phyloP scores from a whole-genome alignment of 176 grass and related monocot genomes.

The Lolium perenne region DNA sequence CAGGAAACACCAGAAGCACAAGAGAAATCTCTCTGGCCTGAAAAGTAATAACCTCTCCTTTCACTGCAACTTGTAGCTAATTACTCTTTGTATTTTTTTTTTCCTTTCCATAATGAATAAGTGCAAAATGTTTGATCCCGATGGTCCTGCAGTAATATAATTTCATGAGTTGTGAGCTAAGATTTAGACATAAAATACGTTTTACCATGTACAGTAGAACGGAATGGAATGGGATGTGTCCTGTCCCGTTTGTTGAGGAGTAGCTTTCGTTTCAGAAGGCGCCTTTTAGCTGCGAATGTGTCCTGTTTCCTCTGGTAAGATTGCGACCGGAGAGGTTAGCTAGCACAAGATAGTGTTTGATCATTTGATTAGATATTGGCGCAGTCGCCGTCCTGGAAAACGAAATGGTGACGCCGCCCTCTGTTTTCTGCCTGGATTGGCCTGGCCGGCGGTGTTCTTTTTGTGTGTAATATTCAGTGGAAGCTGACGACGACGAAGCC shows the following conservation, averaged over 20 bases:
- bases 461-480: neutral
- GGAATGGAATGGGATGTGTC: neutral
- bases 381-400: slow-evolving; percentile 2
- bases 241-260: neutral
- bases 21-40: slow-evolving; percentile 17
- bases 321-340: slow-evolving; percentile 1
- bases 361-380: neutral
- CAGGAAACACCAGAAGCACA: slow-evolving; percentile 24
- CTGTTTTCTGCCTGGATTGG: slow-evolving; percentile 11
- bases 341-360: slow-evolving; percentile 10
- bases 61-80: slow-evolving; percentile 35
- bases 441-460: slow-evolving; percentile 8
- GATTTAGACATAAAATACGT: neutral
- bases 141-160: neutral
- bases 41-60: neutral
- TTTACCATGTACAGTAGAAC: neutral
- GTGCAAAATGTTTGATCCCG: neutral
- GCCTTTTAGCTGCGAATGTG: neutral
- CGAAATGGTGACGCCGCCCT: slow-evolving; percentile 18
- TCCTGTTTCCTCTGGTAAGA: slow-evolving; percentile 28
- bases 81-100: neutral
- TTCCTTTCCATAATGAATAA: slow-evolving; percentile 38
- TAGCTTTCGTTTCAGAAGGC: neutral
- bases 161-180: neutral
- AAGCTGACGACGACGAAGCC: slow-evolving; percentile 3